phyloP scores from a whole-genome alignment of 768 basidiomycete species.

The Tulasnella sp. region DNA sequence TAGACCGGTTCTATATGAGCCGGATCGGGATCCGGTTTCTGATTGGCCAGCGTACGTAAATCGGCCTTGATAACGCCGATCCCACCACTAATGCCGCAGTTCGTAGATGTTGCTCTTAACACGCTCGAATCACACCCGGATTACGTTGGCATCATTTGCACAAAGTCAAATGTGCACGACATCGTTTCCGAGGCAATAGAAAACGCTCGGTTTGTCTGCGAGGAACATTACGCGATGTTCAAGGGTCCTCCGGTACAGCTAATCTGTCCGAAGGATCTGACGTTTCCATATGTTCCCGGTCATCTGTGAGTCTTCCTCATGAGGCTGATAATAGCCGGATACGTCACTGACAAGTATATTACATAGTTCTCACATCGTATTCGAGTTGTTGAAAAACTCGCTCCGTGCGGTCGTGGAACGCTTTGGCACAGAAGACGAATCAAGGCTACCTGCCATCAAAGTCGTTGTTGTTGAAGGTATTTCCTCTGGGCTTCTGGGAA shows the following conservation, averaged over 20 bases:
- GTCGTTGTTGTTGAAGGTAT: slow-evolving; percentile 72
- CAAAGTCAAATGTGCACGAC: slow-evolving; percentile 86
- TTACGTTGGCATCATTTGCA: slow-evolving; percentile 97
- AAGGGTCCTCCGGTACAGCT: slow-evolving; percentile 92
- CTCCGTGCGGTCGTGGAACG: slow-evolving; percentile 92
- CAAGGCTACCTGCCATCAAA: slow-evolving; percentile 77
- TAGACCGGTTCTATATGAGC: slow-evolving; percentile 94
- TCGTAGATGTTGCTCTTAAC: slow-evolving; percentile 82
- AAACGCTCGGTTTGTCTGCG: slow-evolving; percentile 75
- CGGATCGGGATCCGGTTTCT: slow-evolving; percentile 93
- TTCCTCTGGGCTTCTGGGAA: background rate
- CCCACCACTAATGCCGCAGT: background rate
- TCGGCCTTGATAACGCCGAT: background rate
- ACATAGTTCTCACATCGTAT: slow-evolving; percentile 74
- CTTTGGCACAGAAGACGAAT: slow-evolving; percentile 69
- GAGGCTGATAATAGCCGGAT: slow-evolving; percentile 1
- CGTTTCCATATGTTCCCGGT: slow-evolving; percentile 90
- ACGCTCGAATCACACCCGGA: slow-evolving; percentile 78
- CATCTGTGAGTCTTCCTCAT: slow-evolving; percentile 41
- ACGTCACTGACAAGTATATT: background rate
- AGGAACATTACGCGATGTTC: slow-evolving; percentile 91
- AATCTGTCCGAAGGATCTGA: slow-evolving; percentile 76
- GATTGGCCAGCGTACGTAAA: slow-evolving; percentile 81
- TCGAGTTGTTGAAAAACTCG: slow-evolving; percentile 96
- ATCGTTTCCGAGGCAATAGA: slow-evolving; percentile 98